Base-by-base conservation (phyloP, 768 basidiomycete species). In the Agaricus subrufescens region DNA sequence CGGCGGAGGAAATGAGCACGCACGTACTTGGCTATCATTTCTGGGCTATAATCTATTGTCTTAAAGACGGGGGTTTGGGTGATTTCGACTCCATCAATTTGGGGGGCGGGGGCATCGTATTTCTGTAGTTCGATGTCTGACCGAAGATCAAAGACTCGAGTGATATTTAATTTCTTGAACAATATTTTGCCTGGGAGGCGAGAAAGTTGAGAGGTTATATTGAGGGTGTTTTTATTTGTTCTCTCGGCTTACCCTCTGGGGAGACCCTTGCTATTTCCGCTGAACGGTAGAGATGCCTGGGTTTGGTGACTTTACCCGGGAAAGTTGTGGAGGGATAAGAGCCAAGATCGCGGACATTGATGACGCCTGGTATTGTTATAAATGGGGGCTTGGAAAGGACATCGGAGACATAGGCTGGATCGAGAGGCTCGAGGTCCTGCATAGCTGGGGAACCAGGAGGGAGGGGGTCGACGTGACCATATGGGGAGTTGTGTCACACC, bases 1-100 rank as follows among this genome's bases (percentile, higher is more conserved):
- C 26, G 57, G 49, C 55, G 56, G 46, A 54, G 51, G 43, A 47
- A 38, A 43, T 56, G 47, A 61, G 63, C 72, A 77, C 74, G 74
- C 71, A 84, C 88, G 72, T 72, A 91, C 89, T 82, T 87, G 63
- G 90, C 86, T 82, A 92, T 87, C 71, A 78, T 82, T 69, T 91
- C 86, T 23, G 89, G 89, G 66, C 88, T 90, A 67, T 91, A 91
- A 65, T 92, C 90, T 65, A 85, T 85, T 46, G 73, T 82, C 62
- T 78, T 72, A 60, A 83, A 83, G n/a, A 91, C 86, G 0, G 90
- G 89, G 12, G 74, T 71, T 53, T 79, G 84, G 14, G 83, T 46
- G 51, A 90, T 67, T 38, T 82, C 75, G 25, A 91, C 76, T 5
- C 83, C 86, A 27, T 83, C 79, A 56, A 92, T 84, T 12, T 66